Percentiles rank a stretch among this genome's conserved stretches.
Conservation (phyloP, 1,284 basidiomycete genomes). For the Tilletia indica region DNA sequence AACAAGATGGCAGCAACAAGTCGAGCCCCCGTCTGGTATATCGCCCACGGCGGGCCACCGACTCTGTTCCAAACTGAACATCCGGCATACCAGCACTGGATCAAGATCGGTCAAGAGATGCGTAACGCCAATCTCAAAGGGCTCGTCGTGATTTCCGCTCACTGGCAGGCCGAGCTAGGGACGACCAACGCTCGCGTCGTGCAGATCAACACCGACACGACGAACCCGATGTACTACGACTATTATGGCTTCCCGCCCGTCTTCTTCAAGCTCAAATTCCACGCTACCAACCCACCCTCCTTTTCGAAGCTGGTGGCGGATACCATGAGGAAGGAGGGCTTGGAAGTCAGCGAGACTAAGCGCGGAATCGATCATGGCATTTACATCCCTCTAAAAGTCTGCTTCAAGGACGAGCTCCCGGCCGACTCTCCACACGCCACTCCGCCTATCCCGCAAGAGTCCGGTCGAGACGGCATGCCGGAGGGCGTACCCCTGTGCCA, state of each 20-base stretch:
- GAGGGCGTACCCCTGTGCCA: slow-evolving; percentile 56
- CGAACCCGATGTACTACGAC: slow-evolving; percentile 58
- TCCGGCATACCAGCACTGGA: slow-evolving; percentile 58
- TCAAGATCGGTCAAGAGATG: slow-evolving; percentile 54
- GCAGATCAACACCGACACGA: slow-evolving; percentile 52
- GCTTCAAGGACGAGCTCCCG: slow-evolving; percentile 40
- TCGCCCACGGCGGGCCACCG: slow-evolving; percentile 56
- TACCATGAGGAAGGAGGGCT: slow-evolving; percentile 39
- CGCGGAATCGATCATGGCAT: slow-evolving; percentile 60
- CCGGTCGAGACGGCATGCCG: slow-evolving; percentile 34
- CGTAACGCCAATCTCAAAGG: slow-evolving; percentile 30
- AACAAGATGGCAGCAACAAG: slow-evolving; percentile 2
- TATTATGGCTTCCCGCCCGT: slow-evolving; percentile 58
- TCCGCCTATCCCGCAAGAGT: slow-evolving; percentile 17
- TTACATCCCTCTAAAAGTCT: slow-evolving; percentile 59
- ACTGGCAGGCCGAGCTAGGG: slow-evolving; percentile 58
- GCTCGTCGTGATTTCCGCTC: slow-evolving; percentile 58
- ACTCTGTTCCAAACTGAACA: slow-evolving; percentile 57
- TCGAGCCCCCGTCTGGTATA: slow-evolving; percentile 35
- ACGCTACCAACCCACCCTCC: slow-evolving; percentile 34
- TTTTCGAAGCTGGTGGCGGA: slow-evolving; percentile 44
- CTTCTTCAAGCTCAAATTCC: slow-evolving; percentile 58
- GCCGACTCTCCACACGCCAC: neutral
- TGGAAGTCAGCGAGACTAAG: slow-evolving; percentile 37
- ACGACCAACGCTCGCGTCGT: neutral